Evolutionary conservation across 2,329 filamentous ascomycete species (phyloP).

Genomic region (Graphium sp.): DNA sequence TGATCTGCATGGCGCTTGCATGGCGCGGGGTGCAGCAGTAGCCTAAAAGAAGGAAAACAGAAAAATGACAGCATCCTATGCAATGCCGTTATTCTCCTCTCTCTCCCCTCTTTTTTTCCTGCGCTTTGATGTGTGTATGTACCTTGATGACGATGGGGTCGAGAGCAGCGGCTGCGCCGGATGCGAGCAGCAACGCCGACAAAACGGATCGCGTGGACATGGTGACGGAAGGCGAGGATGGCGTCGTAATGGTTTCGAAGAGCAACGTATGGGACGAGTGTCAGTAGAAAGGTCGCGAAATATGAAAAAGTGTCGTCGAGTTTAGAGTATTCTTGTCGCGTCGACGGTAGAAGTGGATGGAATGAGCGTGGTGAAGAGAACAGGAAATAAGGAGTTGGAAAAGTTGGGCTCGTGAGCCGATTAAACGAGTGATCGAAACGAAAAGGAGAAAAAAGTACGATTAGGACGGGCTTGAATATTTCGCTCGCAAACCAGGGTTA

Average conservation of each 20-base stretch:
- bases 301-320: constrained; percentile 4
- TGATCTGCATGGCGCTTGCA: too few species aligned
- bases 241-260: constrained; percentile 14
- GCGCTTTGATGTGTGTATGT: too few species aligned
- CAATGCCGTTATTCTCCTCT: too few species aligned
- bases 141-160: constrained; percentile 57
- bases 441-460: constrained; percentile 3
- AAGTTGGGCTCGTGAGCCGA: background rate
- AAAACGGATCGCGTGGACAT: constrained; percentile 9
- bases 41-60: constrained; percentile 7
- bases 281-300: constrained; percentile 1
- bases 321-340: constrained; percentile 4
- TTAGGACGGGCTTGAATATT: constrained; percentile 3
- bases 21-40: too few species aligned
- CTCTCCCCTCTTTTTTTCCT: too few species aligned
- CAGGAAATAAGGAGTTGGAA: background rate
- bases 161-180: constrained; percentile 23
- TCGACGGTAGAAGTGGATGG: constrained; percentile 1
- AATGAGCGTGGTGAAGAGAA: background rate
- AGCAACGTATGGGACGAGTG: constrained; percentile 2
- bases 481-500: constrained; percentile 3
- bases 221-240: constrained; percentile 12
- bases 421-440: background rate
- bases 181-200: constrained; percentile 22
- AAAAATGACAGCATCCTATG: background rate